Conservation (phyloP, 2,329 filamentous ascomycete species). For the Pseudocercospora cruenta region DNA sequence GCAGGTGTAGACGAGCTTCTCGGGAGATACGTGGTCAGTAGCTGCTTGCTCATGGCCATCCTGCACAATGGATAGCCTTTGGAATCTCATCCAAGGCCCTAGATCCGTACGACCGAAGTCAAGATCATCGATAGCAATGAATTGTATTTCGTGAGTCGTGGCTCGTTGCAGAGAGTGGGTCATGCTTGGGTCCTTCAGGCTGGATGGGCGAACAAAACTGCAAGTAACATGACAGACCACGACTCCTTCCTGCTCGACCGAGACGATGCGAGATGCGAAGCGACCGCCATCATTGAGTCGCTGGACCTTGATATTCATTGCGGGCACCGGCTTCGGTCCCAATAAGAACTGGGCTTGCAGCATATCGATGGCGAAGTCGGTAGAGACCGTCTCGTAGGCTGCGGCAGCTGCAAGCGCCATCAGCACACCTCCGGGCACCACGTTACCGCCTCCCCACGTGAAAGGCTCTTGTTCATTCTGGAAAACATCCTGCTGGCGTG, state of each 20-base stretch:
- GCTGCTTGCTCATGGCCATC: not conserved
- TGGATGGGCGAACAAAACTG: slow-evolving; percentile 20
- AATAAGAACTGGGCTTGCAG: slow-evolving; percentile 12
- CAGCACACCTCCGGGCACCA: slow-evolving; percentile 17
- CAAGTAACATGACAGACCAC: slow-evolving; percentile 21
- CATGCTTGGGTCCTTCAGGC: slow-evolving; percentile 21
- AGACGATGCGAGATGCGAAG: slow-evolving; percentile 17
- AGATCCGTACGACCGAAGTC: slow-evolving; percentile 9
- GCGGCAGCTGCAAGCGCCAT: slow-evolving; percentile 16
- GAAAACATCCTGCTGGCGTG: slow-evolving; percentile 14
- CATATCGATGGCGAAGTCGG: slow-evolving; percentile 22
- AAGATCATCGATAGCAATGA: slow-evolving; percentile 25
- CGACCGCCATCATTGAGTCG: slow-evolving; percentile 20
- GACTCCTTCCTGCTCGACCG: slow-evolving; percentile 13
- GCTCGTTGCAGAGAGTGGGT: slow-evolving; percentile 16
- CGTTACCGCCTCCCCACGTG: slow-evolving; percentile 16
- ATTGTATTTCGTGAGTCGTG: slow-evolving; percentile 3
- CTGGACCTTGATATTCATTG: slow-evolving; percentile 16
- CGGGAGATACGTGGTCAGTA: slow-evolving; percentile 4
- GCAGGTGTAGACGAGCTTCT: slow-evolving; percentile 19
- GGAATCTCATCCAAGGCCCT: slow-evolving; percentile 24
- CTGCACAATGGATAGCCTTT: slow-evolving; percentile 18
- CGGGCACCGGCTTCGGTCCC: slow-evolving; percentile 1
- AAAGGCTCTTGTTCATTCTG: slow-evolving; percentile 14
- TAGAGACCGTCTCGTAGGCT: slow-evolving; percentile 18